Evolutionary conservation across 345 rosid genomes (phyloP), one percentile per base, ranked within the genome.

Genomic region (Erodium maritimum): DNA sequence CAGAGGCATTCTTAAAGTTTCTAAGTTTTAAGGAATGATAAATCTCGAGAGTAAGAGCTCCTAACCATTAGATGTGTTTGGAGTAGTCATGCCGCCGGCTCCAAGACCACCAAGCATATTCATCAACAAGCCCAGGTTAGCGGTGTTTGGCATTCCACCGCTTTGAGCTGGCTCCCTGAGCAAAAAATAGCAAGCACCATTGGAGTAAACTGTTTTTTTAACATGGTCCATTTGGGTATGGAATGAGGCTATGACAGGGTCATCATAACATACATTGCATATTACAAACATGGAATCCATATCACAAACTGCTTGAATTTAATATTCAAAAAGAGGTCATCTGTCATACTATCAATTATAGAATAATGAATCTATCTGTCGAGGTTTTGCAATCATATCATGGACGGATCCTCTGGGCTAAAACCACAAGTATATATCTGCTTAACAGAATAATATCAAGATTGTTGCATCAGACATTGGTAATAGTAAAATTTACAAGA

Each of bases 101-200:
- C 88, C 90, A 57, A 85, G 88, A 52, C 81, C 91, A 16, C 84
- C 80, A 65, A 86, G 79, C 84, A 83, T 78, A 73, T 71, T 78
- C 82, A 75, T 77, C 71, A 86, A 58, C 83, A 74, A 68, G 33
- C 79, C 90, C 61, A 86, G 60, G 6, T 84, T 86, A 18, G 60
- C 58, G 54, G 66, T 75, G 67, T 80, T 81, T 1, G 65, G 73
- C 5, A 70, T 62, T 67, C 70, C 81, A 65, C 75, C 90, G 19
- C 77, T 68, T 71, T 79, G 82, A 51, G 73, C 75, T 1, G 81
- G 51, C 55, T 75, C 85, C 83, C 90, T 84, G 75, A 63, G 55
- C 37, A n/a, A 0, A 57, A 51, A 19, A 34, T 8, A 65, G 33
- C 50, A 52, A 34, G 19, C 18, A 53, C 48, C 48, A 42, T 10